Evolutionary conservation across 225 moss, liverwort and hornwort species (phyloP), one percentile per base, ranked within the genome.

Genomic region (Marchantia paleacea): DNA sequence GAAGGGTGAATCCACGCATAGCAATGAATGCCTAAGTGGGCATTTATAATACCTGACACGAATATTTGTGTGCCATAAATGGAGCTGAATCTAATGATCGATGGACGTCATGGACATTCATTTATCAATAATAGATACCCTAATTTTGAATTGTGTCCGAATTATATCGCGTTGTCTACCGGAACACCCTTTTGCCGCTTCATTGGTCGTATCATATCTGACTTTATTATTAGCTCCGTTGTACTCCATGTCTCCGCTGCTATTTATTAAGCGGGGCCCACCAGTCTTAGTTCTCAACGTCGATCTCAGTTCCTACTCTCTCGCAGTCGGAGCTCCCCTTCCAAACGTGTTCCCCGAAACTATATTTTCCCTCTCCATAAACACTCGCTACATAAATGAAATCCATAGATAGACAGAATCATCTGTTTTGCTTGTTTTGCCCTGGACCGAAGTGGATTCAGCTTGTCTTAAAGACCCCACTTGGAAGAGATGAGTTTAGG

Each of bases 91-190:
- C 66, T 67, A 67, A 67, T 67, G 29, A 68, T 68, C 68, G 12
- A 31, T 5, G 31, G 31, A 29, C 31, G 68, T 68, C 68, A 68
- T 68, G 68, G 0, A 25, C 28, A 12, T 30, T 68, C 68, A 68
- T 29, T 62, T 68, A 3, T 28, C 15, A 68, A 31, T 66, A 28
- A 68, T 30, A 14, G 68, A 29, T 16, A 31, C 25, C 68, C 68
- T 26, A 68, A 30, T 68, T 68, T 68, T 68, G 68, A 68, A 68
- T 29, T 68, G 25, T 68, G 68, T 68, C 68, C 68, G 68, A 16
- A 68, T 68, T 68, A 68, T 31, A 68, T 31, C 31, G 29, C 68
- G 28, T 68, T 13, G 29, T 68, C 30, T 30, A 22, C 62, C 3
- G 62, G 9, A n/a, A 3, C 62, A 62, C 68, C 30, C 68, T 25